phyloP scores from a whole-genome alignment of 164 flowering plant genomes.

The Houttuynia cordata region DNA sequence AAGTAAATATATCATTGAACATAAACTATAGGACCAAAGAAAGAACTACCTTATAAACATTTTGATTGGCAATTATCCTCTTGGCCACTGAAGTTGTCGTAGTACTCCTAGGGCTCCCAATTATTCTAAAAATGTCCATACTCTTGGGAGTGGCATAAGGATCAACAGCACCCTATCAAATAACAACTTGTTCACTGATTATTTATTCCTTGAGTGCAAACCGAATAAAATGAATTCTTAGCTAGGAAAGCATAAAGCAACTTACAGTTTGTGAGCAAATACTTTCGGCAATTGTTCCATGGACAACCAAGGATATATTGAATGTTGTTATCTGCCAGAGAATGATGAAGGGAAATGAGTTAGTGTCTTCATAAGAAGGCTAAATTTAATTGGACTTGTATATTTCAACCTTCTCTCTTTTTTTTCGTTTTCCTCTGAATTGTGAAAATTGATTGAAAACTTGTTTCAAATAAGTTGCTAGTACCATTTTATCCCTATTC shows the following conservation, averaged over 20 bases:
- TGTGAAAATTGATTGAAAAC: no score
- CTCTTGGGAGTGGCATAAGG: slow-evolving; percentile 62
- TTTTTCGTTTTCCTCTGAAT: no score
- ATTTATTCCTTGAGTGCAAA: background rate
- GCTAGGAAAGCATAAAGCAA: background rate
- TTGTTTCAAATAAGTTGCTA: background rate
- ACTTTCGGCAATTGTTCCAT: slow-evolving; percentile 55
- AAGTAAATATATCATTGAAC: background rate
- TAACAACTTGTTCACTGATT: background rate
- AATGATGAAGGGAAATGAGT: slow-evolving; percentile 1
- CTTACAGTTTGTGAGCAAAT: slow-evolving; percentile 31
- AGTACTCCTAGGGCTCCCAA: slow-evolving; percentile 61
- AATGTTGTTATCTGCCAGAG: slow-evolving; percentile 60
- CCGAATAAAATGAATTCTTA: background rate
- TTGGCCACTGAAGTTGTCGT: slow-evolving; percentile 51
- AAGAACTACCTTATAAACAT: slow-evolving; percentile 40
- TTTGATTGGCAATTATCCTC: slow-evolving; percentile 62
- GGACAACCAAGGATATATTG: slow-evolving; percentile 65
- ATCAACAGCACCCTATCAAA: slow-evolving; percentile 39
- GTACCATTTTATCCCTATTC: background rate
- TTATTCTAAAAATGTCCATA: slow-evolving; percentile 53
- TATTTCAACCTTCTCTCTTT: no score
- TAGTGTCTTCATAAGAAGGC: background rate
- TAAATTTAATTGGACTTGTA: background rate
- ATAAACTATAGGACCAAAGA: background rate